Evolutionary conservation across 768 basidiomycete genomes (phyloP), one percentile per base, ranked within the genome.

Genomic region (Boletus vinaceobasis): DNA sequence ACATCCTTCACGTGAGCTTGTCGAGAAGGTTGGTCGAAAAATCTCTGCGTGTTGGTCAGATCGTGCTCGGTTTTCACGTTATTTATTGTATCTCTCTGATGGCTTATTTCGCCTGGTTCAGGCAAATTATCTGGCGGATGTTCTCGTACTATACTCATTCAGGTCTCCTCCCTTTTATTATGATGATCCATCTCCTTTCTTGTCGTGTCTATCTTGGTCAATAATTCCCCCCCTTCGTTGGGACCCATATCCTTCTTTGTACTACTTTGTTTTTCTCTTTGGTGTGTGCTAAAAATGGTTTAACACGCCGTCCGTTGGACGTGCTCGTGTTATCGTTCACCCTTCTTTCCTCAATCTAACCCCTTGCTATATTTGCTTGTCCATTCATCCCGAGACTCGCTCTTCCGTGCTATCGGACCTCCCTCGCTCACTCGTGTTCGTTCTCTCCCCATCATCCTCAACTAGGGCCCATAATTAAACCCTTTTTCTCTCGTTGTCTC

Each of bases 1-100:
- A 29, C 49, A 9, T 43, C 66, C 21, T 60, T 64, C 23, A 43
- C 44, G 3, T 69, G 55, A 69, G 35, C 35, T 39, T 15, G 10
- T 38, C 9, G 27, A 43, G 40, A 47, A 35, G 26, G 43, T 47
- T 53, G 27, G 38, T 32, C 29, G 19, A 38, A 37, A 48, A 50
- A 58, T 37, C 48, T 21, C 46, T 23, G 7, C 19, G 21, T 36
- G 14, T 48, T 44, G 44, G 43, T 46, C 37, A 21, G 23, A 27
- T 50, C 38, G 9, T 51, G 39, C 21, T 47, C 33, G 40, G 45
- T 17, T 38, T 49, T 11, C 38, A 39, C 7, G 26, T 10, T 55
- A 48, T 60, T 48, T 58, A 58, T 58, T 33, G 36, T 35, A 46
- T 13, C 43, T 35, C 37, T 36, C 19, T 10, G 46, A 27, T 37